Percentiles rank a stretch among this genome's conserved stretches.
phyloP scores from a whole-genome alignment of 345 rosid genomes.

The Salix purpurea region DNA sequence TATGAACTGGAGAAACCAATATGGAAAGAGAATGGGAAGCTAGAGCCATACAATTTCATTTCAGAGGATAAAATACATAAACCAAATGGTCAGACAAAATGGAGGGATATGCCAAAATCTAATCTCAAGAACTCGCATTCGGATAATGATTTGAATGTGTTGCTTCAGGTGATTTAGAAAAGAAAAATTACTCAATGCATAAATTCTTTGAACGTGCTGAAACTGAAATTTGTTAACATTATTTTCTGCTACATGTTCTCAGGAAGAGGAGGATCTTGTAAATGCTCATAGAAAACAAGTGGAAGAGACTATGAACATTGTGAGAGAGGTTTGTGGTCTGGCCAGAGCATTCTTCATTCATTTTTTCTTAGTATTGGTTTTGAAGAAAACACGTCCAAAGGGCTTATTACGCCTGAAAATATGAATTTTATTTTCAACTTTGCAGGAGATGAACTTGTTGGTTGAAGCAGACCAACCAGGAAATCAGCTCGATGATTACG shows the following conservation, averaged over 20 bases:
- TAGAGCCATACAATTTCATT: constrained; percentile 38
- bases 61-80: constrained; percentile 56
- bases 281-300: constrained; percentile 92
- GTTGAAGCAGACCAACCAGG: constrained; percentile 97
- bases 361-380: neutral
- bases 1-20: constrained; percentile 62
- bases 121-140: constrained; percentile 54
- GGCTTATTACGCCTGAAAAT: neutral
- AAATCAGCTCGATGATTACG: constrained; percentile 78
- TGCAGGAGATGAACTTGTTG: constrained; percentile 89
- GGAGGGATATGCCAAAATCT: constrained; percentile 50
- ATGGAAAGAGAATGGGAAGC: constrained; percentile 70
- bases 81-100: constrained; percentile 44
- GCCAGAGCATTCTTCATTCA: neutral
- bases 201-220: neutral
- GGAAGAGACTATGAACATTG: constrained; percentile 94
- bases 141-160: constrained; percentile 66
- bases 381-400: neutral
- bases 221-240: constrained; percentile 13
- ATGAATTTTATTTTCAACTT: neutral
- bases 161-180: constrained; percentile 56
- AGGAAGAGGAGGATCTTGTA: constrained; percentile 98
- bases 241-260: constrained; percentile 14
- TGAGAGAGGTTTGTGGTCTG: constrained; percentile 62
- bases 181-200: neutral